phyloP scores from a whole-genome alignment of 2,329 filamentous ascomycete species.

The Sporothrix mexicana region DNA sequence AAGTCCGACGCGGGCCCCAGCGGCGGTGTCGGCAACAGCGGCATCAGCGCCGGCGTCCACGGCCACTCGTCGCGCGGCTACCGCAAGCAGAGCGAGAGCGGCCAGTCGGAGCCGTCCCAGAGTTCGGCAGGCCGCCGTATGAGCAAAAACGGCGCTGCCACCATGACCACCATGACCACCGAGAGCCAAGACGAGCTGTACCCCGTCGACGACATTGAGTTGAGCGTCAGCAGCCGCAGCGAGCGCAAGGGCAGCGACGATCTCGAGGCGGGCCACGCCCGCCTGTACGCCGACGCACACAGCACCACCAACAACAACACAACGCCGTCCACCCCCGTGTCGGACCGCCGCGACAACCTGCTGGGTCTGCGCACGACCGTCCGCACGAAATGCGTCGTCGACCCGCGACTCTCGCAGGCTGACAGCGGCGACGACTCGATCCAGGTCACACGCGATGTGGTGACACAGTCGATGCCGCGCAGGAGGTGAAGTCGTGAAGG shows the following conservation, averaged over 20 bases:
- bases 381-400: neutral
- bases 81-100: conserved; percentile 15
- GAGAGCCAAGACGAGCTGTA: conserved; percentile 20
- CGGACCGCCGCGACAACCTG: neutral
- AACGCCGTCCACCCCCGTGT: neutral
- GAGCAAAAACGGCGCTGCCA: neutral
- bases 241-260: neutral
- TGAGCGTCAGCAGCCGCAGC: conserved; percentile 5
- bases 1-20: neutral
- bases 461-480: neutral
- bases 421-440: neutral
- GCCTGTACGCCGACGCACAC: neutral
- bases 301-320: neutral
- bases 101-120: neutral
- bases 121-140: neutral
- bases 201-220: conserved; percentile 5
- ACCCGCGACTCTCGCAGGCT: neutral
- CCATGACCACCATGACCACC: neutral
- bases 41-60: neutral
- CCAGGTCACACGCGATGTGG: conserved; percentile 1
- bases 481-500: neutral
- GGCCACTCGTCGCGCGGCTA: conserved; percentile 12
- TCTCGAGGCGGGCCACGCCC: neutral
- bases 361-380: neutral
- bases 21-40: neutral